Conservation (phyloP, 2,329 filamentous ascomycete species). For the Sporothrix brunneoviolacea region DNA sequence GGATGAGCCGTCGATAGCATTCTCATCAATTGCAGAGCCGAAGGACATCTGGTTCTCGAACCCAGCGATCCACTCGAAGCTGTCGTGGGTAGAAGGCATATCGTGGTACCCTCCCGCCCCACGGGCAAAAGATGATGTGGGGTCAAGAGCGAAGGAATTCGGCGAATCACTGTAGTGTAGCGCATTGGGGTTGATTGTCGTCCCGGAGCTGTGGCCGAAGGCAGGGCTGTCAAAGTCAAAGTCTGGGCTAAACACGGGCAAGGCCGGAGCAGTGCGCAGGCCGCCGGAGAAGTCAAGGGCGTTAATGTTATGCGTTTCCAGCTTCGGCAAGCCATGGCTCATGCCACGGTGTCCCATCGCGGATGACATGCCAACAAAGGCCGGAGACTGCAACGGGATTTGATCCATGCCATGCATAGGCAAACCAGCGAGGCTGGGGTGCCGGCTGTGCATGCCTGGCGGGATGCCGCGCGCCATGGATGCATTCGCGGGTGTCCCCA, state of each 20-base stretch:
- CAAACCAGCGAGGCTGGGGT: slow-evolving; percentile 67
- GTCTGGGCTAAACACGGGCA: slow-evolving; percentile 57
- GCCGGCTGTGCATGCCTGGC: slow-evolving; percentile 54
- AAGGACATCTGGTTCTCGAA: slow-evolving; percentile 74
- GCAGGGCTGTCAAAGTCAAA: slow-evolving; percentile 65
- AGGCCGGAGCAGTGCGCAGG: slow-evolving; percentile 69
- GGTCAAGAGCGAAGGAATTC: slow-evolving; percentile 58
- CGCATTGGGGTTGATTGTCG: slow-evolving; percentile 63
- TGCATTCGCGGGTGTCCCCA: slow-evolving; percentile 57
- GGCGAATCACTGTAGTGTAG: slow-evolving; percentile 77
- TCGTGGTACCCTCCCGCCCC: slow-evolving; percentile 23
- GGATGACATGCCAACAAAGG: slow-evolving; percentile 67
- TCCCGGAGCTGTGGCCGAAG: slow-evolving; percentile 61
- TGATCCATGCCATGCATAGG: slow-evolving; percentile 53
- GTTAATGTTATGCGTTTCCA: slow-evolving; percentile 70
- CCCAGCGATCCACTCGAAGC: slow-evolving; percentile 74
- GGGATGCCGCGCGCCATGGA: slow-evolving; percentile 44
- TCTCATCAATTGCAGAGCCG: slow-evolving; percentile 55
- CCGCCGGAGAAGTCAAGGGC: slow-evolving; percentile 59
- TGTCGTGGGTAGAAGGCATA: slow-evolving; percentile 47
- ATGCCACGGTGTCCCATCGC: slow-evolving; percentile 60
- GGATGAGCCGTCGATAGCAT: slow-evolving; percentile 84
- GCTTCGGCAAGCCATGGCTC: slow-evolving; percentile 65
- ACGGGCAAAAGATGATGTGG: slow-evolving; percentile 31
- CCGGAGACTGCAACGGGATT: slow-evolving; percentile 20